Conservation (phyloP, 1,284 basidiomycete species). For the Malassezia dermatis region DNA sequence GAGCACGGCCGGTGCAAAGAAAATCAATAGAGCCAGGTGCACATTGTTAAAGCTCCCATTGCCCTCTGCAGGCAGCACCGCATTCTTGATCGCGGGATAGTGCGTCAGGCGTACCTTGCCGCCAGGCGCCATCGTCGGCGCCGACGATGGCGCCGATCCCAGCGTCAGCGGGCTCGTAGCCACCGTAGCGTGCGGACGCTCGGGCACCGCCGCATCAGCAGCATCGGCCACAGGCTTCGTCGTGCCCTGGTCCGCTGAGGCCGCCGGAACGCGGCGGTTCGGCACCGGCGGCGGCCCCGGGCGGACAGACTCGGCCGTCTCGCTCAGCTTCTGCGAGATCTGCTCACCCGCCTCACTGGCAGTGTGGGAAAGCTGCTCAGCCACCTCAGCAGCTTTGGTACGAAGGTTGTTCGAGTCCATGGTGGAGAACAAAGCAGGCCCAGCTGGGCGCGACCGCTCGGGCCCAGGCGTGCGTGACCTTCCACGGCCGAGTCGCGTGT, state of each 20-base stretch:
- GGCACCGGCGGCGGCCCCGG: not conserved
- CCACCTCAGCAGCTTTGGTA: not conserved
- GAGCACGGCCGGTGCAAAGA: conserved; percentile 39
- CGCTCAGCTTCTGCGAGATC: conserved; percentile 3
- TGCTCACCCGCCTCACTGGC: not conserved
- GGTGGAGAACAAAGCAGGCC: not conserved
- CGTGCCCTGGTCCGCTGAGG: not conserved
- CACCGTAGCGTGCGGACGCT: not conserved
- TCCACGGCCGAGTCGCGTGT: not conserved
- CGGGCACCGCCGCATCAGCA: not conserved
- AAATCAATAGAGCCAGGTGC: conserved; percentile 61
- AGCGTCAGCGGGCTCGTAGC: not conserved
- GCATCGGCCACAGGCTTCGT: not conserved
- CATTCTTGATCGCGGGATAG: conserved; percentile 42
- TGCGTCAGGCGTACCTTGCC: conserved; percentile 45
- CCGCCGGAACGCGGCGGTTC: not conserved
- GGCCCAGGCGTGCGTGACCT: not conserved
- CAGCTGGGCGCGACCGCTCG: not conserved
- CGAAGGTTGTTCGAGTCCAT: not conserved
- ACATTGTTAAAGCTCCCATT: conserved; percentile 50
- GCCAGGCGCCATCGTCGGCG: conserved; percentile 30
- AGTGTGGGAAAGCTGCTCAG: not conserved
- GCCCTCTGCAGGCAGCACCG: conserved; percentile 43
- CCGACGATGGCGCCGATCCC: not conserved
- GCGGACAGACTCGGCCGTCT: conserved; percentile 1